phyloP scores from a whole-genome alignment of 1,139 yeast species.

The Eremothecium gossypii region DNA sequence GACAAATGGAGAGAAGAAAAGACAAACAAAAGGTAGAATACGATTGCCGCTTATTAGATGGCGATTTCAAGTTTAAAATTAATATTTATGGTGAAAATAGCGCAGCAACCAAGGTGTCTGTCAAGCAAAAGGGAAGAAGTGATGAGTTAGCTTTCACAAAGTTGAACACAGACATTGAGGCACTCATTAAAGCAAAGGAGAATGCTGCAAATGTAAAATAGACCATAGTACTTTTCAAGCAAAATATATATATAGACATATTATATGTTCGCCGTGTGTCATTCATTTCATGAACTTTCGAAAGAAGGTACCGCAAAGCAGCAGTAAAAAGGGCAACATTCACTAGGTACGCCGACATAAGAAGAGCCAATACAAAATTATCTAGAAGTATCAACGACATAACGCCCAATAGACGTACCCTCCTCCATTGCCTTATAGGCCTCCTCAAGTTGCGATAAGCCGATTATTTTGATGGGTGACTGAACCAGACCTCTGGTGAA shows the following conservation, averaged over 20 bases:
- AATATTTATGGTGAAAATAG: conserved; percentile 12
- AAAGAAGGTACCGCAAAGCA: too few relatives aligned
- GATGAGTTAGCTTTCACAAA: conserved; percentile 6
- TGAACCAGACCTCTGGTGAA: conserved; percentile 52
- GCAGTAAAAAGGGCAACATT: too few relatives aligned
- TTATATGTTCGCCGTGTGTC: too few relatives aligned
- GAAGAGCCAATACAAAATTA: conserved; percentile 20
- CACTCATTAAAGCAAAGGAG: background rate
- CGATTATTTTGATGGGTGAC: conserved; percentile 54
- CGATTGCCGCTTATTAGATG: conserved; percentile 19
- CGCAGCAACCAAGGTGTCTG: conserved; percentile 14
- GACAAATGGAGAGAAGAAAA: conserved; percentile 16
- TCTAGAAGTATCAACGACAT: conserved; percentile 52
- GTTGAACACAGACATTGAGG: background rate
- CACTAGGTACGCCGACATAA: background rate
- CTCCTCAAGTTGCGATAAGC: conserved; percentile 45
- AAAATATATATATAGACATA: too few relatives aligned
- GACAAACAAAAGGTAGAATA: conserved; percentile 21
- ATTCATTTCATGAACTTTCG: too few relatives aligned
- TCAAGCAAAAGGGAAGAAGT: conserved; percentile 12
- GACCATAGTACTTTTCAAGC: too few relatives aligned
- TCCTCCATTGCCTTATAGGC: conserved; percentile 50
- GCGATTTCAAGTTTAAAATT: conserved; percentile 22
- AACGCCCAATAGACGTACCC: conserved; percentile 56
- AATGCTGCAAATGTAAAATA: too few relatives aligned